Conservation (phyloP, 495 filamentous ascomycete species). For the Margaritispora aquatica region DNA sequence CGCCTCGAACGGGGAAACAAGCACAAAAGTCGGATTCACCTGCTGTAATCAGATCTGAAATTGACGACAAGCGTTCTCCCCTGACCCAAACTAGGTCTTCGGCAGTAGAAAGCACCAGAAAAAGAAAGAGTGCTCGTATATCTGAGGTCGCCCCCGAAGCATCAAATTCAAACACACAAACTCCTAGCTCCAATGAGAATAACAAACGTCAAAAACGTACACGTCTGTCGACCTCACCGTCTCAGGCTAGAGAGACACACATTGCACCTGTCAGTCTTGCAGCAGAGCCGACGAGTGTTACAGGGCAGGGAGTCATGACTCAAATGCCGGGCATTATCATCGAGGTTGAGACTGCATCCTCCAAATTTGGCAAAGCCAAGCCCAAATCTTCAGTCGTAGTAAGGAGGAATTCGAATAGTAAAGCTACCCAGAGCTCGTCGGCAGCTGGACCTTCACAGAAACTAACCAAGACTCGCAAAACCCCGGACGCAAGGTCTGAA, state of each 20-base stretch:
- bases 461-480: not conserved
- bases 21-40: not conserved
- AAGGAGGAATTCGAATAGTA: not conserved
- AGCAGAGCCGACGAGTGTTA: no score
- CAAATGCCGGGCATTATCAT: not conserved
- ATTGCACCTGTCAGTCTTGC: not conserved
- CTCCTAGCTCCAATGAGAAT: not conserved
- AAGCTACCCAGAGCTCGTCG: not conserved
- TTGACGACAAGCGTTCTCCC: no score
- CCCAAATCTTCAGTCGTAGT: not conserved
- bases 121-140: not conserved
- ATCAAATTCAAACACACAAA: not conserved
- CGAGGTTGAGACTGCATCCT: constrained; percentile 11
- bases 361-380: not conserved
- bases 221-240: not conserved
- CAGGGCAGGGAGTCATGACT: not conserved
- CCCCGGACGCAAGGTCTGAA: not conserved
- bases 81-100: not conserved
- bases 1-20: no score
- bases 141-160: not conserved
- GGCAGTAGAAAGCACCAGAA: not conserved
- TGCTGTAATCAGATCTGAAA: no score
- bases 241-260: not conserved
- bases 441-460: not conserved
- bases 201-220: not conserved